phyloP scores from a whole-genome alignment of 1,284 basidiomycete species.

The Serendipita sp. region DNA sequence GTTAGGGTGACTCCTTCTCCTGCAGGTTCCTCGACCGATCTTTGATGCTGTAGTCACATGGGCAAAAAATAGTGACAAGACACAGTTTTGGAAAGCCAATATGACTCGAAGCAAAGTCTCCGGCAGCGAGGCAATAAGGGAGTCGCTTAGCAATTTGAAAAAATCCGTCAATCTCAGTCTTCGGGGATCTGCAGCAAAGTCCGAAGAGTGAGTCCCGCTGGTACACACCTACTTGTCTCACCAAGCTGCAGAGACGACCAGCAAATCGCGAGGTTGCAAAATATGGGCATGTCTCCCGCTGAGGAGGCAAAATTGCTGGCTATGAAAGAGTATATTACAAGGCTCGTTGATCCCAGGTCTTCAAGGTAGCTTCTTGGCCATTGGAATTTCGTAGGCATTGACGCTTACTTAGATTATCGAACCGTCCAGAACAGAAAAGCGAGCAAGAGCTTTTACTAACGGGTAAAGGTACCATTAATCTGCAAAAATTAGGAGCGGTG shows the following conservation, averaged over 20 bases:
- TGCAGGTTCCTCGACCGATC: slow-evolving; percentile 60
- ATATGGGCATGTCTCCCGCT: slow-evolving; percentile 63
- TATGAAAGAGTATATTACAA: slow-evolving; percentile 78
- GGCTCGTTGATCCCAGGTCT: slow-evolving; percentile 52
- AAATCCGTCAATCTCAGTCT: slow-evolving; percentile 34
- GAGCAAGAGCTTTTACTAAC: slow-evolving; percentile 49
- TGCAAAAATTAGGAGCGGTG: slow-evolving; percentile 78
- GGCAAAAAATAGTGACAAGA: slow-evolving; percentile 69
- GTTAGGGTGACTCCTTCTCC: background rate
- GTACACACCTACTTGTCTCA: slow-evolving; percentile 2
- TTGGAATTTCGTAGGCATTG: background rate
- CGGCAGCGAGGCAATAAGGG: slow-evolving; percentile 40
- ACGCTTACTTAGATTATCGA: slow-evolving; percentile 37
- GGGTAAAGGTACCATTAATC: slow-evolving; percentile 49
- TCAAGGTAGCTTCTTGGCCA: slow-evolving; percentile 31
- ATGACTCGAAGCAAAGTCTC: slow-evolving; percentile 22
- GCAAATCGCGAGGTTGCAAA: slow-evolving; percentile 57
- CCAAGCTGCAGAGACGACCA: slow-evolving; percentile 47
- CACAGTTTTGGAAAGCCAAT: slow-evolving; percentile 59
- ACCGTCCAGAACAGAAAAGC: slow-evolving; percentile 42
- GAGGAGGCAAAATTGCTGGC: slow-evolving; percentile 75
- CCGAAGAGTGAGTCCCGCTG: slow-evolving; percentile 53
- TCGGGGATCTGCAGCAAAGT: slow-evolving; percentile 31
- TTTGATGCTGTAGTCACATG: slow-evolving; percentile 78
- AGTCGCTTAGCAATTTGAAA: slow-evolving; percentile 49